Evolutionary conservation across 108 stramenopile species (phyloP), one percentile per base, ranked within the genome.

Genomic region (Pseudonitzschia pungens): DNA sequence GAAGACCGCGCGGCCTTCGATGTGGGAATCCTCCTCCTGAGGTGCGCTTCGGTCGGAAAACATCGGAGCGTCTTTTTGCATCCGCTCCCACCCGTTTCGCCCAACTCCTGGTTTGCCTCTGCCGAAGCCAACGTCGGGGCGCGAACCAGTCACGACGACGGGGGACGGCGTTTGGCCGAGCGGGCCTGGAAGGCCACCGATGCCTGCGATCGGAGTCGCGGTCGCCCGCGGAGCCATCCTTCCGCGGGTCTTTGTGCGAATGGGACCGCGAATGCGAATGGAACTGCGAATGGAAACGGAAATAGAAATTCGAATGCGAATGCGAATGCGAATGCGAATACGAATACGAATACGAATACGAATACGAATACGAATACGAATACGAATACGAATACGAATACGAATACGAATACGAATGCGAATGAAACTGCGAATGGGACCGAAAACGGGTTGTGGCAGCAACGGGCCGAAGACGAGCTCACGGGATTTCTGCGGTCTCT

Each of bases 171-270:
- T 20, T 33, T 62, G 14, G 60, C 33, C 0, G 15, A 62, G 9
- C 26, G 36, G 18, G 31, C 40, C 5, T 62, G 60, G 60, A 62
- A 21, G n/a, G 60, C 60, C 36, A 62, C 60, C 18, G 60, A 62
- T 16, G 2, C 4, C 29, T 41, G 32, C 36, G 4, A 40, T 16
- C 60, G 33, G n/a, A 58, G 27, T 15, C 57, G 12, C n/a, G 7
- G 15, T n/a, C 53, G 24, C 22, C 8, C 9, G 7, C 53, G 24
- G 53, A 10, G 24, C 0, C 53, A 54, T 0, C 36, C 36, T 5
- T n/a, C n/a, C n/a, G n/a, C n/a, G n/a, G n/a, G n/a, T n/a, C n/a
- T n/a, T n/a, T n/a, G n/a, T n/a, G 6, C 36, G 36, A 36, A 36
- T 36, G 36, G 36, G 36, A 36, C 4, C 10, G 16, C 6, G 50